Evolutionary conservation across 768 basidiomycete genomes (phyloP).

Genomic region (Fomitopsis pulvina): DNA sequence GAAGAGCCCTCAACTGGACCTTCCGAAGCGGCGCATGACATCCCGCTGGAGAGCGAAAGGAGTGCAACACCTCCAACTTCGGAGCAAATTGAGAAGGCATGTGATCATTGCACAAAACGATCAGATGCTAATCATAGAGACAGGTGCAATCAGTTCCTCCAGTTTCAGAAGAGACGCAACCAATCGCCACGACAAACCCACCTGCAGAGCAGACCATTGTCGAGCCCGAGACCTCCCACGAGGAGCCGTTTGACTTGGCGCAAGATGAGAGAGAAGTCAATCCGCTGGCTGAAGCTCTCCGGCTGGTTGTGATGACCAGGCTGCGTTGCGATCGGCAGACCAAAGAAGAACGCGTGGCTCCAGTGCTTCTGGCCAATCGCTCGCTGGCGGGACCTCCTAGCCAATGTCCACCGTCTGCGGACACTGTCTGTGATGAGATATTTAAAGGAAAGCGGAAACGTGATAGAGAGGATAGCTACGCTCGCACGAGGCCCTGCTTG

Average conservation of each 20-base stretch:
- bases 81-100: no score
- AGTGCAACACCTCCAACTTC: no score
- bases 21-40: no score
- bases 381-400: conserved; percentile 31
- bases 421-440: conserved; percentile 43
- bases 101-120: no score
- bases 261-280: not conserved
- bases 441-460: conserved; percentile 29
- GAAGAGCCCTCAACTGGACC: no score
- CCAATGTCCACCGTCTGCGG: conserved; percentile 26
- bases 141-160: no score
- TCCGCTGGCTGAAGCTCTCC: conserved; percentile 51
- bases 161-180: no score
- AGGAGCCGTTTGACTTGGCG: not conserved
- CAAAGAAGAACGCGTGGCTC: conserved; percentile 54
- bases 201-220: no score
- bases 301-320: conserved; percentile 55
- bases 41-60: no score
- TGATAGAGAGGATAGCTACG: conserved; percentile 31
- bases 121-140: no score
- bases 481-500: conserved; percentile 40
- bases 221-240: not conserved
- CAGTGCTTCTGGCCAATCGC: conserved; percentile 56
- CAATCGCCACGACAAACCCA: no score
- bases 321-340: conserved; percentile 54